Conservation (phyloP, 352 stramenopile species). For the Phytophthora ohioensis region DNA sequence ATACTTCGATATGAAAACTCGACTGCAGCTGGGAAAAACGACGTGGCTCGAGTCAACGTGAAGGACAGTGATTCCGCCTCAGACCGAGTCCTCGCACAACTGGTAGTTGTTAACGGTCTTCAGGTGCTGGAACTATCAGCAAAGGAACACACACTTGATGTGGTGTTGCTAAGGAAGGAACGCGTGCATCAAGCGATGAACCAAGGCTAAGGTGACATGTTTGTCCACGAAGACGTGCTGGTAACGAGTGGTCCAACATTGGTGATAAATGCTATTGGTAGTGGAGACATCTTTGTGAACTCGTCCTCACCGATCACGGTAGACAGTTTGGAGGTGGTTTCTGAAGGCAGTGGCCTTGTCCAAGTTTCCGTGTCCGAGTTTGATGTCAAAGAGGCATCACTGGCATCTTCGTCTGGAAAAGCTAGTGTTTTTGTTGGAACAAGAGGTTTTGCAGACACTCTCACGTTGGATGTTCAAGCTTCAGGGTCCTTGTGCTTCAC, state of each 20-base stretch:
- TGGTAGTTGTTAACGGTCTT: conserved; percentile 18
- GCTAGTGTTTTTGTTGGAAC: neutral
- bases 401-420: conserved; percentile 12
- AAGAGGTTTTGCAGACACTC: neutral
- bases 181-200: conserved; percentile 17
- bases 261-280: conserved; percentile 7
- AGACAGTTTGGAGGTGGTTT: conserved; percentile 8
- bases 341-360: conserved; percentile 24
- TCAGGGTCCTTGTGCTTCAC: too few relatives aligned
- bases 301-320: conserved; percentile 10
- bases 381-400: conserved; percentile 15
- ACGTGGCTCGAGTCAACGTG: conserved; percentile 32
- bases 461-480: neutral
- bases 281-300: conserved; percentile 21
- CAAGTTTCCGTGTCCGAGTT: conserved; percentile 20
- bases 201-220: conserved; percentile 26
- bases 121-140: conserved; percentile 27
- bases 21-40: neutral
- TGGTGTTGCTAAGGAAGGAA: conserved; percentile 28
- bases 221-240: conserved; percentile 16
- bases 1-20: conserved; percentile 21
- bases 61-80: conserved; percentile 24
- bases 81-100: conserved; percentile 5
- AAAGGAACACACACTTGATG: conserved; percentile 13
- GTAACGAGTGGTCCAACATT: neutral